Conservation (phyloP, 805 yeast species). For the Cephaloascus albidus region DNA sequence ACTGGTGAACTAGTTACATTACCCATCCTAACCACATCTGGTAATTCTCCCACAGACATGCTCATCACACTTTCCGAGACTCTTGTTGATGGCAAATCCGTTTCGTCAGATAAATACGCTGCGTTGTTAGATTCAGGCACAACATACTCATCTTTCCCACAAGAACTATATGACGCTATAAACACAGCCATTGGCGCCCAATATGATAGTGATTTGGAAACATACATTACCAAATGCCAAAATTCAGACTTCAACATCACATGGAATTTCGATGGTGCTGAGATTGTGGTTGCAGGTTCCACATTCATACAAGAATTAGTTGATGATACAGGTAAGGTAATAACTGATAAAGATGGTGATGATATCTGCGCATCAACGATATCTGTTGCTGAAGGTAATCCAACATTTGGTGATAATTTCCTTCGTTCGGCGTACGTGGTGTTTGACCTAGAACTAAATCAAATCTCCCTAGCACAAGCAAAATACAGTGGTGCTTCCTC, state of each 20-base stretch:
- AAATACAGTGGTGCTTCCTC: neutral
- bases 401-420: slow-evolving; percentile 8
- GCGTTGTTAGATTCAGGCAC: slow-evolving; percentile 27
- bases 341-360: neutral
- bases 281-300: slow-evolving; percentile 2
- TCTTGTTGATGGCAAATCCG: neutral
- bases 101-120: slow-evolving; percentile 1
- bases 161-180: neutral
- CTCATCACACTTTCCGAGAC: neutral
- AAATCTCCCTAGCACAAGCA: slow-evolving; percentile 8
- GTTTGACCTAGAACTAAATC: slow-evolving; percentile 7
- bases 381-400: neutral
- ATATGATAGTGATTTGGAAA: neutral
- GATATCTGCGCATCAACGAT: neutral
- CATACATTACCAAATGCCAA: neutral
- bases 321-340: neutral
- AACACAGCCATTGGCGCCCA: neutral
- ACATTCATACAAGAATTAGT: neutral
- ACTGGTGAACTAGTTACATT: neutral
- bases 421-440: slow-evolving; percentile 10
- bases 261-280: slow-evolving; percentile 6
- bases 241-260: neutral
- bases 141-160: slow-evolving; percentile 22
- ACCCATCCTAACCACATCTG: neutral
- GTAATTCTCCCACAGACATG: neutral